Evolutionary conservation across 495 filamentous ascomycete genomes (phyloP).

Genomic region (Neurospora pannonica): DNA sequence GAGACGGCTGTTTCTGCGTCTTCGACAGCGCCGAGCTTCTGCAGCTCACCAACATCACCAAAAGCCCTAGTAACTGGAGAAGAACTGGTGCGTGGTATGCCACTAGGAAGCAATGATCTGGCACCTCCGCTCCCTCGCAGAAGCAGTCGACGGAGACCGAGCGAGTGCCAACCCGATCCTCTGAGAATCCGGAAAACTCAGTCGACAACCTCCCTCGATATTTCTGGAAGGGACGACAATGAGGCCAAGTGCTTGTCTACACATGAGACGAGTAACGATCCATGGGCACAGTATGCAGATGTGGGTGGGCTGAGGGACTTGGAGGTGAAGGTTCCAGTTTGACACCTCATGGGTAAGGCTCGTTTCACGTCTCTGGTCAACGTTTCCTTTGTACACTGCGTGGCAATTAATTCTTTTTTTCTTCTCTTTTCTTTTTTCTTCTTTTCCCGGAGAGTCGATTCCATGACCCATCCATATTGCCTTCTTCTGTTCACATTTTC

Average conservation of each 20-base stretch:
- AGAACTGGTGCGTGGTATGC: neutral
- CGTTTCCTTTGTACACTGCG: neutral
- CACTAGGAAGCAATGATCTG: neutral
- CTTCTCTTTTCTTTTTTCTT: no score
- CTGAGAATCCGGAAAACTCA: slow-evolving; percentile 12
- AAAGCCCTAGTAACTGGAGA: neutral
- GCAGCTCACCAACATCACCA: neutral
- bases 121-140: slow-evolving; percentile 10
- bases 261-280: slow-evolving; percentile 6
- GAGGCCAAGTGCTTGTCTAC: neutral
- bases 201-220: neutral
- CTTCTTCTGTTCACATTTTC: neutral
- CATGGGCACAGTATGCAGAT: slow-evolving; percentile 25
- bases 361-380: neutral
- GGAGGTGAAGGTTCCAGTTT: neutral
- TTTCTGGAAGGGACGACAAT: neutral
- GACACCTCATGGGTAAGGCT: neutral
- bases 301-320: slow-evolving; percentile 23
- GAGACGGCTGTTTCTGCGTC: slow-evolving; percentile 3
- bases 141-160: slow-evolving; percentile 8
- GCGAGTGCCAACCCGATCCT: slow-evolving; percentile 9
- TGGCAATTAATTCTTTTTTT: neutral
- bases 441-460: neutral
- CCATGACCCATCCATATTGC: neutral
- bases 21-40: slow-evolving; percentile 5